Evolutionary conservation across 352 stramenopile genomes (phyloP).

Genomic region (Pythium inflatum): DNA sequence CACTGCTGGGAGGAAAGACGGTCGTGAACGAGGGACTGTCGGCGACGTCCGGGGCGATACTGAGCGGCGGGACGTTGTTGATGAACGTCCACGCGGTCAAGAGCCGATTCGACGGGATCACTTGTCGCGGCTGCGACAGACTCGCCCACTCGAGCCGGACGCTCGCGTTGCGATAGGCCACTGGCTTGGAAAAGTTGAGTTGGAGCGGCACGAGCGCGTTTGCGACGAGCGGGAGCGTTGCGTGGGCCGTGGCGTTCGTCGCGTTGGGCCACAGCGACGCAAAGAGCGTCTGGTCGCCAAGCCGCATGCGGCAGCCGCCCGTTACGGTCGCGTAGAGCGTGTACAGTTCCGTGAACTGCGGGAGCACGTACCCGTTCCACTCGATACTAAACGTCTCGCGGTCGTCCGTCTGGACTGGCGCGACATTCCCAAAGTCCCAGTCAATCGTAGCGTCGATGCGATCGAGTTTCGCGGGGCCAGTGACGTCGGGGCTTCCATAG

Average conservation of each 20-base stretch:
- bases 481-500: constrained; percentile 39
- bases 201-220: constrained; percentile 51
- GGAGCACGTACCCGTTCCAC: constrained; percentile 59
- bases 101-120: constrained; percentile 46
- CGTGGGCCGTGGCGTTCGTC: not conserved
- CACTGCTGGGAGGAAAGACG: constrained; percentile 9
- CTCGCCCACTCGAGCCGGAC: constrained; percentile 61
- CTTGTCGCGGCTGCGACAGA: constrained; percentile 45
- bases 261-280: constrained; percentile 32
- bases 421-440: constrained; percentile 51
- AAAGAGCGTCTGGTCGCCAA: constrained; percentile 30
- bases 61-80: constrained; percentile 52
- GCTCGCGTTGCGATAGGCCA: constrained; percentile 34
- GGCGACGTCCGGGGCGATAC: constrained; percentile 12
- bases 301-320: constrained; percentile 39
- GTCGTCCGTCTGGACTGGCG: constrained; percentile 40
- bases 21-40: constrained; percentile 30
- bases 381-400: constrained; percentile 59
- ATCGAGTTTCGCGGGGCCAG: constrained; percentile 34
- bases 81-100: constrained; percentile 62
- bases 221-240: constrained; percentile 34
- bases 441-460: constrained; percentile 44
- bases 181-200: constrained; percentile 58
- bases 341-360: constrained; percentile 60
- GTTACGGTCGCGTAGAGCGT: constrained; percentile 48